These are phyloP conservation scores for Russula foetens DNA, from an alignment of 768 basidiomycete genomes.

Conservation along the genomic window DNA sequence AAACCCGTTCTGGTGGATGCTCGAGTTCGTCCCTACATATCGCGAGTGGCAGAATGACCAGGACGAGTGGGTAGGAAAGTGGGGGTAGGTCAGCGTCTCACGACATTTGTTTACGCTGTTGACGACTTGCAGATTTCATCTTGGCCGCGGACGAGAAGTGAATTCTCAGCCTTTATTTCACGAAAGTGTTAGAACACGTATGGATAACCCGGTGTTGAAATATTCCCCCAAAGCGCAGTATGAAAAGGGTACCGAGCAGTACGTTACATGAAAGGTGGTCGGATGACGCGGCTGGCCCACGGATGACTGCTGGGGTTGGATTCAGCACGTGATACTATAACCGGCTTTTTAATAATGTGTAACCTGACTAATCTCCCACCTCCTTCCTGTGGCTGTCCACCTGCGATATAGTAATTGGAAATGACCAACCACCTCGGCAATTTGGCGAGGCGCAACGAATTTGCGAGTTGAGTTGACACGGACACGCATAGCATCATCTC, in stretches of 20 bases:
- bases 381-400: too few relatives aligned
- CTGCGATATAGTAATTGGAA: too few relatives aligned
- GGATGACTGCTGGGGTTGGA: too few relatives aligned
- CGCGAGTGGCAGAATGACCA: slow-evolving; percentile 48
- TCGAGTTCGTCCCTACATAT: slow-evolving; percentile 54
- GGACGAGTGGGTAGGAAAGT: slow-evolving; percentile 46
- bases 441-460: neutral
- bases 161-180: slow-evolving; percentile 50
- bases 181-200: slow-evolving; percentile 51
- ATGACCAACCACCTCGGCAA: too few relatives aligned
- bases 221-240: slow-evolving; percentile 55
- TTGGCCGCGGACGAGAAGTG: slow-evolving; percentile 53
- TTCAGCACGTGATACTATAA: neutral
- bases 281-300: neutral
- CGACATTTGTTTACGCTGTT: neutral
- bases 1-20: slow-evolving; percentile 51
- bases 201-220: slow-evolving; percentile 35
- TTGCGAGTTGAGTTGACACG: neutral
- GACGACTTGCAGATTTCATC: slow-evolving; percentile 35
- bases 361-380: neutral
- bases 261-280: slow-evolving; percentile 34
- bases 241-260: slow-evolving; percentile 39
- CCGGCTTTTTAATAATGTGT: neutral
- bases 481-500: neutral
- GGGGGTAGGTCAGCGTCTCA: slow-evolving; percentile 37